Base-by-base conservation (phyloP, 1,139 yeast species). In the Candida tetrigidarum region DNA sequence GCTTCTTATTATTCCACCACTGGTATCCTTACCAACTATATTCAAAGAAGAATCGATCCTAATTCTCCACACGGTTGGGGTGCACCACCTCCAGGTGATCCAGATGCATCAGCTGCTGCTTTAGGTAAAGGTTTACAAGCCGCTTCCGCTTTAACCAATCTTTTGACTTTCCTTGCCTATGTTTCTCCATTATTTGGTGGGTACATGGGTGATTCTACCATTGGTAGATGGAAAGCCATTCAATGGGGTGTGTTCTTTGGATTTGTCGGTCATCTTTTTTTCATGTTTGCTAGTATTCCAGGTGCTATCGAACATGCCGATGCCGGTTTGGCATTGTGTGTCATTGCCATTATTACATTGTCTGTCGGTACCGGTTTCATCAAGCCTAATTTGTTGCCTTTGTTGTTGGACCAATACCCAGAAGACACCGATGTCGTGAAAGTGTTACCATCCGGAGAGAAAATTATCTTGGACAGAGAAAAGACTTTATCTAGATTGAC, bases 401-500 rank as follows among this genome's bases (percentile, higher is more conserved):
- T 77, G 47, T 60, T 77, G 48, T 67, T 77, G 75, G 80, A 77
- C 51, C 82, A 77, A 58, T 75, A 75, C 51, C 64, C 66, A n/a
- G 76, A 78, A 57, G 69, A 80, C 36, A 73, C 76, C 51, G 86
- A 83, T 47, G 80, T 77, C 47, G 82, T 88, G 43, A 78, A 75
- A 59, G 80, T 77, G 3, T 68, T 78, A 43, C 80, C 82, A 52
- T 60, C 70, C 36, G 96, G 90, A 42, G 85, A 82, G 58, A 71
- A 76, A 37, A 92, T 86, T 27, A 78, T 89, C 53, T 77, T 85
- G 36, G 93, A 86, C 57, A 85, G 88, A 44, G 78, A 81, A 55
- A 73, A 82, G 49, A 83, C 96, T 11, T 69, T 86, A 49, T 90
- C 86, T 68, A 78, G 87, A 63, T 77, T 89, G 67, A 84, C 90